Conservation (phyloP, 768 basidiomycete species). For the Lactarius hengduanensis region DNA sequence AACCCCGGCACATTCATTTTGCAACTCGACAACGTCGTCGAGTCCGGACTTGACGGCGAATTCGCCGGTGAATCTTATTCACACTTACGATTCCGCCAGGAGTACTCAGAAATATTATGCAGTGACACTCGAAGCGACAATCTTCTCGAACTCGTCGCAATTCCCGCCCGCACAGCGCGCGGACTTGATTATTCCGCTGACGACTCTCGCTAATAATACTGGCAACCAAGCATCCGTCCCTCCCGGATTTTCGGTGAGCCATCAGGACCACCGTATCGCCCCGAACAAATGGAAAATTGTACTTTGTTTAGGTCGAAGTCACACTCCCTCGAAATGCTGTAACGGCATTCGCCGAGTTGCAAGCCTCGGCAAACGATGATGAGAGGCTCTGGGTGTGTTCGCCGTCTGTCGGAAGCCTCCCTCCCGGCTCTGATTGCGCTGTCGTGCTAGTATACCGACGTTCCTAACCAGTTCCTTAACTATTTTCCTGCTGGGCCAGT, state of each 20-base stretch:
- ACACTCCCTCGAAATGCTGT: constrained; percentile 70
- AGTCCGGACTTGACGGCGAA: constrained; percentile 56
- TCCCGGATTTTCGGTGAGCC: constrained; percentile 58
- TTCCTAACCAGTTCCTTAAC: constrained; percentile 55
- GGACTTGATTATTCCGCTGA: constrained; percentile 58
- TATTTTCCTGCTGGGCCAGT: constrained; percentile 35
- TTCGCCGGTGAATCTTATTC: constrained; percentile 56
- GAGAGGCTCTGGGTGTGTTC: constrained; percentile 75
- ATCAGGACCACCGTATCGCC: background rate
- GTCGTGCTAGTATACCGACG: constrained; percentile 58
- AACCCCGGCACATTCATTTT: constrained; percentile 53
- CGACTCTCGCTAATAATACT: constrained; percentile 55
- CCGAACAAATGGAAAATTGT: background rate
- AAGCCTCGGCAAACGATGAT: constrained; percentile 60
- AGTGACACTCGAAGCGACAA: constrained; percentile 71
- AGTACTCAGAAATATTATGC: background rate
- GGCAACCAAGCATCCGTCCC: constrained; percentile 72
- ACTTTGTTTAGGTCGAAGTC: constrained; percentile 51
- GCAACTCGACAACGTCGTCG: constrained; percentile 67
- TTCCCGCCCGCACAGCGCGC: constrained; percentile 51
- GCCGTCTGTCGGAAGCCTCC: background rate
- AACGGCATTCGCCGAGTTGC: constrained; percentile 65
- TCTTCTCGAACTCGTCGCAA: constrained; percentile 55
- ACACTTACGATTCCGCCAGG: background rate
- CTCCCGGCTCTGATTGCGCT: background rate